Base-by-base conservation (phyloP, 305 asterid genomes). In the Andrographis paniculata region DNA sequence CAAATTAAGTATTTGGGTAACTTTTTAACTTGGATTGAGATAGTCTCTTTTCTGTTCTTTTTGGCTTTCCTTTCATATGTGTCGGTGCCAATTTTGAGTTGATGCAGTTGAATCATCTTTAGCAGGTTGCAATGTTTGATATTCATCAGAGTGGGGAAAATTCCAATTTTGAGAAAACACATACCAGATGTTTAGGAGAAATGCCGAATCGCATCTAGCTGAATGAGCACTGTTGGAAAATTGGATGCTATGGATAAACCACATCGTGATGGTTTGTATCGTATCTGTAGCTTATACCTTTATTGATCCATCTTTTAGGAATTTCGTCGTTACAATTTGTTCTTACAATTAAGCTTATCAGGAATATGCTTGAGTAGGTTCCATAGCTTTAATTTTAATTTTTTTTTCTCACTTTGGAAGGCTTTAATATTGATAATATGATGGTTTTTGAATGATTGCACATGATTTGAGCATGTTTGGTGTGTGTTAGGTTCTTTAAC, bases 161-260 rank as follows among this genome's bases (percentile, higher is more conserved):
- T 57, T 42, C 39, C 56, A 69, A 57, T 57, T 62, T 69, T 64
- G 91, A 80, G 64, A 73, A 68, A 58, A 61, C 83, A 22, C 47
- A 75, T 66, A 85, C 93, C 20, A 93, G 95, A 59, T 82, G 97
- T 79, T 68, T 84, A 79, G 97, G 95, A 62, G 77, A 83, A 67
- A 74, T 76, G 95, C 93, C 79, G 59, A 84, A 88, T 69, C 81
- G 79, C 62, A 82, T 85, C 17, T 95, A 82, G 65, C 52, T 76
- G 81, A 70, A 77, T 60, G 60, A 19, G 91, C 87, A 63, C 68
- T 60, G 52, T 41, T 84, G 43, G 52, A 87, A 64, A 76, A 77
- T 61, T 70, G 58, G 73, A 72, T 77, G 61, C 89, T 89, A 68
- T 78, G 8, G 91, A 85, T 69, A 82, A 76, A 64, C 91, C 84